Base-by-base conservation (phyloP, 2,329 filamentous ascomycete genomes). In the Diatrype stigma region DNA sequence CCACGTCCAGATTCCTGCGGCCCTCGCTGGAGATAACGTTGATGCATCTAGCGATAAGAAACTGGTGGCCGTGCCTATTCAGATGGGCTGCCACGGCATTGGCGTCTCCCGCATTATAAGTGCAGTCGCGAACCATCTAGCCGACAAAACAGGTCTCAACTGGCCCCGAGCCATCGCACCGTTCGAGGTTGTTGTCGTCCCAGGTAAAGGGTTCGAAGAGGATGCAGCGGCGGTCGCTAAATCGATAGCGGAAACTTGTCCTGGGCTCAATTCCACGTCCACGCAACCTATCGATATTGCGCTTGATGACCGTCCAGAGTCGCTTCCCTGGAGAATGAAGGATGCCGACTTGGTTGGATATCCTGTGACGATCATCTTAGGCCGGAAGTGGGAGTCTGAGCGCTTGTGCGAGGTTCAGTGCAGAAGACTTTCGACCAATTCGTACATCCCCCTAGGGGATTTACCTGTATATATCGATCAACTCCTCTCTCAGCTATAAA, bases 71-170 rank as follows among this genome's bases (percentile, higher is more conserved):
- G 75, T 83, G 0, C 76, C 84, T 0, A 79, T 96, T 63, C 84
- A 96, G 57, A 99, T 99, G 94, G 94, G 94, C 50, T 99, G 94
- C 67, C 90, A 96, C 65, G 94, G 94, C 1, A 95, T 99, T 54
- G 94, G 94, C 2, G 84, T 99, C 17, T 96, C 91, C 5, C 86
- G 94, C 42, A 85, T 99, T 60, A 86, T 99, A 54, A 91, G 87
- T 8, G 90, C 94, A 1, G 83, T 94, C 1, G 92, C 92, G 1
- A 86, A 93, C 56, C 80, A 86, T 37, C 75, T 90, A 10, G 78
- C 84, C 0, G 90, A 96, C 58, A 64, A 77, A 2, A 80, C 74
- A 63, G 94, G 91, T 0, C 76, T 97, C 7, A 90, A 90, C 61
- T 99, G 94, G 94, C 94, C 94, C 1, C 77, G 85, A 6, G 84